Conservation (phyloP, 495 filamentous ascomycete genomes). For the Neurospora sp. region DNA sequence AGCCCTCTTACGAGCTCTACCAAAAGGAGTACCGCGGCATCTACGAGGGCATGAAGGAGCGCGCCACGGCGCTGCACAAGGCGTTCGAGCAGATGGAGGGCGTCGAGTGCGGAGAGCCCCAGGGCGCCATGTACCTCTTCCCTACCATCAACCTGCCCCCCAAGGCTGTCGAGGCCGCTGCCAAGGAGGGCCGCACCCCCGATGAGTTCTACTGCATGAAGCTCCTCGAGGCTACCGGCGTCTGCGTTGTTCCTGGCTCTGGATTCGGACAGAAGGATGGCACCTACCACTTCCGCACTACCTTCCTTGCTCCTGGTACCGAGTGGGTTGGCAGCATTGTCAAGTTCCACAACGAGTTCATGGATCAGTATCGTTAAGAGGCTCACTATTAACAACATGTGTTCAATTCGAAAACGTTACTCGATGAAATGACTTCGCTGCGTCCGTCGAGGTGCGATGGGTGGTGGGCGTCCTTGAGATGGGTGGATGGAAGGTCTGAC, state of each 20-base stretch:
- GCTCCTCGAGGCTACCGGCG: slow-evolving; percentile 84
- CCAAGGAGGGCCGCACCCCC: slow-evolving; percentile 58
- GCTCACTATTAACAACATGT: background rate
- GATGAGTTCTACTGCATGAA: slow-evolving; percentile 93
- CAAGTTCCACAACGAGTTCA: slow-evolving; percentile 85
- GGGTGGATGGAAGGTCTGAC: background rate
- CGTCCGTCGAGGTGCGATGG: background rate
- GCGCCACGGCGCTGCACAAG: slow-evolving; percentile 75
- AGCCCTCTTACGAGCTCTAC: slow-evolving; percentile 76
- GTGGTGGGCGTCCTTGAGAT: background rate
- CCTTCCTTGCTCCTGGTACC: slow-evolving; percentile 90
- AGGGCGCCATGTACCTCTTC: slow-evolving; percentile 98
- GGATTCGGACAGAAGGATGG: slow-evolving; percentile 93
- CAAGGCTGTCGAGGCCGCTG: slow-evolving; percentile 65
- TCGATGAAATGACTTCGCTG: background rate
- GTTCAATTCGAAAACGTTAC: background rate
- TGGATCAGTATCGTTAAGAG: slow-evolving; percentile 60
- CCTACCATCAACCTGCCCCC: slow-evolving; percentile 72
- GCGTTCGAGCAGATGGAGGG: slow-evolving; percentile 94
- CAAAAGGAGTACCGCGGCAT: slow-evolving; percentile 72
- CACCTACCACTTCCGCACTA: slow-evolving; percentile 90
- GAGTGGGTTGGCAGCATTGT: slow-evolving; percentile 86
- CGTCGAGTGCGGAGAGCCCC: slow-evolving; percentile 74
- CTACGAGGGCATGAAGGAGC: slow-evolving; percentile 59
- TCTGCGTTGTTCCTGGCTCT: slow-evolving; percentile 87